Base-by-base conservation (phyloP, 2,329 filamentous ascomycete species). In the Canariomyces notabilis region DNA sequence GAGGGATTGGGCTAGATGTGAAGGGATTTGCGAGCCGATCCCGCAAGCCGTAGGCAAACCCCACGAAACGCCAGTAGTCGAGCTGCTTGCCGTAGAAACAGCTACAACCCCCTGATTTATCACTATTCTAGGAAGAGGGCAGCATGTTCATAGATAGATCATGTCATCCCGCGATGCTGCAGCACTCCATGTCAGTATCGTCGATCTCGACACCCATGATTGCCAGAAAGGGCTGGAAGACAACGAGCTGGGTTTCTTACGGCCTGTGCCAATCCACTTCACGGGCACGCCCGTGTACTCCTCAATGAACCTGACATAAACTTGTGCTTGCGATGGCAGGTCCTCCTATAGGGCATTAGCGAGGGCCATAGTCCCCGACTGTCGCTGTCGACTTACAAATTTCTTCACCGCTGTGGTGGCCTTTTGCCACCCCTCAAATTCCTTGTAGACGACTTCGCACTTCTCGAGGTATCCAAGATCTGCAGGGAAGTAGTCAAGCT, bases 361-460 rank as follows among this genome's bases (percentile, higher is more conserved):
- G 41, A 6, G n/a, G 5, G 14, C 16, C 11, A 22, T 23, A 11
- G 3, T 4, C 14, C 21, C 4, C 6, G 8, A 19, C n/a, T 1
- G 23, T 33, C 8, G 8, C 2, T 6, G 26, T 39, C 12, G 9
- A 43, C 53, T 16, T 42, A 57, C 72, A 59, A 72, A 89, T 50
- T 67, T 74, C 63, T 74, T 80, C 42, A 72, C 69, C 38, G 75
- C 73, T 6, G 79, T 80, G 0, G 80, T 89, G 29, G 76, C 69
- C 59, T 71, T 73, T 59, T 85, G 74, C 85, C 85, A 89, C 38
- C 85, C 85, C 15, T 77, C 73, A 48, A 89, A 65, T 43, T 81
- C 83, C 57, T 80, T 72, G 66, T 89, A 89, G 31, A 79, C 72
- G 15, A 86, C 79, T 59, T 84, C 76, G 44, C 79, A 73, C 42